phyloP scores from a whole-genome alignment of 2,329 filamentous ascomycete species.

The Diaporthe vaccinii region DNA sequence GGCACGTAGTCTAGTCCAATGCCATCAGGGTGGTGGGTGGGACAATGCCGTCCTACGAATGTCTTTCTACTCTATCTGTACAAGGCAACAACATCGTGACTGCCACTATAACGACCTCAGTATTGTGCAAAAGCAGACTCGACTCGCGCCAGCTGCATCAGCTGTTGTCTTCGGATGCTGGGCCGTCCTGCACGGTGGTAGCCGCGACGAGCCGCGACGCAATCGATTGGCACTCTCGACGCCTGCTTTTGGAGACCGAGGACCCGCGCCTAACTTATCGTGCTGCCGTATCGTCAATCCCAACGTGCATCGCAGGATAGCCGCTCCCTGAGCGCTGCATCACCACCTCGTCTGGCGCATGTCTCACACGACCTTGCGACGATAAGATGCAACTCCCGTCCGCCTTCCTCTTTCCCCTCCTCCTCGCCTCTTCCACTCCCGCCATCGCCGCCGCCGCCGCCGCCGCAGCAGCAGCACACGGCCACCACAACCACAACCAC shows the following conservation, averaged over 20 bases:
- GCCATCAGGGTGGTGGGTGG: neutral
- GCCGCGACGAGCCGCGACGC: slow-evolving; percentile 15
- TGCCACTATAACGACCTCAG: neutral
- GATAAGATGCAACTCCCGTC: slow-evolving; percentile 38
- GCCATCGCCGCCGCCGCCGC: slow-evolving; percentile 28
- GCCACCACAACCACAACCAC: slow-evolving; percentile 37
- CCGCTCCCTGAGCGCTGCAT: slow-evolving; percentile 4
- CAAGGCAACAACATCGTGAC: neutral
- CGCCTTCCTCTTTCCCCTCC: slow-evolving; percentile 33
- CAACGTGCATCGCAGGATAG: slow-evolving; percentile 9
- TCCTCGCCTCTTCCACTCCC: slow-evolving; percentile 20
- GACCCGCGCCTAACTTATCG: neutral
- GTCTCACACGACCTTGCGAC: slow-evolving; percentile 7
- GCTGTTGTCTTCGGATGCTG: slow-evolving; percentile 6
- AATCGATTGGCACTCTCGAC: slow-evolving; percentile 11
- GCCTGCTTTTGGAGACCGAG: neutral
- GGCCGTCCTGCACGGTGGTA: neutral
- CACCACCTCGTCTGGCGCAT: neutral
- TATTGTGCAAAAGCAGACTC: neutral
- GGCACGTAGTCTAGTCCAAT: neutral
- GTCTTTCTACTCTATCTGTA: neutral
- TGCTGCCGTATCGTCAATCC: neutral
- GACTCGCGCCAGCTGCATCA: neutral
- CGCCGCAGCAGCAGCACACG: slow-evolving; percentile 40
- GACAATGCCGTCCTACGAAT: neutral